Percentiles rank a stretch among this genome's conserved stretches.
These are phyloP conservation scores for Tuber aestivum DNA, from an alignment of 495 filamentous ascomycete species.

Conservation along the genomic window DNA sequence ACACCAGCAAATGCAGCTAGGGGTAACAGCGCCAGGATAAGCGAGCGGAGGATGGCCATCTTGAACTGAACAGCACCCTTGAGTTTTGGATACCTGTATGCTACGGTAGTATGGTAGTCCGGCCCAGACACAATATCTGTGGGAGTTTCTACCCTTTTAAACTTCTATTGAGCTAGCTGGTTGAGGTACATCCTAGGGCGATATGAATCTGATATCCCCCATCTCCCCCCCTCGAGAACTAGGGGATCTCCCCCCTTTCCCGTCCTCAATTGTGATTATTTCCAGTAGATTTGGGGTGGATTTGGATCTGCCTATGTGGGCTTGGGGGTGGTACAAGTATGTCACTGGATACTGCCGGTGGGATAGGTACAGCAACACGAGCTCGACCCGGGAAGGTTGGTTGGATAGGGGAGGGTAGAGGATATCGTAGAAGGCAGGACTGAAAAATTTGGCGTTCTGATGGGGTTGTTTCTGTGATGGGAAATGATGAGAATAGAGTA, in stretches of 20 bases:
- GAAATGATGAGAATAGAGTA: background rate
- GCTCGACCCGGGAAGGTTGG: background rate
- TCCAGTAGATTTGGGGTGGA: background rate
- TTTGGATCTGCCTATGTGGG: background rate
- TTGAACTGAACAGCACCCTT: background rate
- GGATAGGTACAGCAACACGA: background rate
- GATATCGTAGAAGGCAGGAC: background rate
- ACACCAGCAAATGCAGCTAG: slow-evolving; percentile 17
- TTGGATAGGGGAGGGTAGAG: background rate
- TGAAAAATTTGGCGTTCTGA: background rate
- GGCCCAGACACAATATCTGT: background rate
- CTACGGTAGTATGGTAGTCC: background rate
- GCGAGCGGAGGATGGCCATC: slow-evolving; percentile 20
- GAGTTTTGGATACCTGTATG: background rate
- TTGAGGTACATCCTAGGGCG: background rate
- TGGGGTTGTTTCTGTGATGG: background rate
- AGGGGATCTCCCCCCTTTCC: background rate
- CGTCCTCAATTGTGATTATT: background rate
- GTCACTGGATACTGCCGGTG: background rate
- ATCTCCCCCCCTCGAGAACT: background rate
- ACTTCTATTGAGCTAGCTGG: background rate
- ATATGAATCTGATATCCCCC: background rate
- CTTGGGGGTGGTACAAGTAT: background rate
- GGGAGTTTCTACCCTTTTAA: background rate
- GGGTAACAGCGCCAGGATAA: slow-evolving; percentile 21